These are phyloP conservation scores for Smallanthus sonchifolius DNA, from an alignment of 129 eudicot species.

Conservation along the genomic window DNA sequence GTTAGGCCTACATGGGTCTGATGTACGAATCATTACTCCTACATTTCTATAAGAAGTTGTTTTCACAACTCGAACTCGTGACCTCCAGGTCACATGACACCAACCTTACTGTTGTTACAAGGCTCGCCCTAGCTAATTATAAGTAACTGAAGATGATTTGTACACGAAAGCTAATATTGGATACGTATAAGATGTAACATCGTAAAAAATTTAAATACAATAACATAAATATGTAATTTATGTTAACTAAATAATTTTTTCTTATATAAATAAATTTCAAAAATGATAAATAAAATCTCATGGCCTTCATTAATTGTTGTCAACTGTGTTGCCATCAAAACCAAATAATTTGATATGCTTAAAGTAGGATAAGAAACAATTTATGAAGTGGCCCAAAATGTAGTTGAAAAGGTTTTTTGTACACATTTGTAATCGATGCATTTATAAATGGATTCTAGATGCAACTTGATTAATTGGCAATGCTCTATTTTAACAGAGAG, in stretches of 20 bases:
- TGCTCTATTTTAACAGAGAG: neutral
- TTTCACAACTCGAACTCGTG: too few relatives aligned
- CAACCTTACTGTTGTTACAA: too few relatives aligned
- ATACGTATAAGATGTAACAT: neutral
- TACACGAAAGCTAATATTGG: neutral
- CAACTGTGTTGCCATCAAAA: constrained; percentile 14
- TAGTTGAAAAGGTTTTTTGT: constrained; percentile 28
- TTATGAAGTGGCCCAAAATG: constrained; percentile 32
- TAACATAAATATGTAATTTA: neutral
- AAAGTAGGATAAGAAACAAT: constrained; percentile 34
- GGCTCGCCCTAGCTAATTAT: too few relatives aligned
- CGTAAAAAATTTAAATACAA: neutral
- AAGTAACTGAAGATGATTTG: too few relatives aligned
- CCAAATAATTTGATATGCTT: constrained; percentile 17
- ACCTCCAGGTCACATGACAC: too few relatives aligned
- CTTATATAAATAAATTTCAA: neutral
- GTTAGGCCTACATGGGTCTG: too few relatives aligned
- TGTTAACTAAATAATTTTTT: neutral
- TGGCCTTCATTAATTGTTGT: neutral
- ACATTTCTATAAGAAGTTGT: too few relatives aligned
- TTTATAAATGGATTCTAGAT: neutral
- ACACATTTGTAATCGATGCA: constrained; percentile 19
- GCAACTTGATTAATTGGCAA: neutral
- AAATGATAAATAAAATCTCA: neutral
- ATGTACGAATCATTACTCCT: too few relatives aligned